Percentiles rank a stretch among this genome's conserved stretches.
Evolutionary conservation across 208 protist species (phyloP).

Genomic region (Trypanosoma rangeli): DNA sequence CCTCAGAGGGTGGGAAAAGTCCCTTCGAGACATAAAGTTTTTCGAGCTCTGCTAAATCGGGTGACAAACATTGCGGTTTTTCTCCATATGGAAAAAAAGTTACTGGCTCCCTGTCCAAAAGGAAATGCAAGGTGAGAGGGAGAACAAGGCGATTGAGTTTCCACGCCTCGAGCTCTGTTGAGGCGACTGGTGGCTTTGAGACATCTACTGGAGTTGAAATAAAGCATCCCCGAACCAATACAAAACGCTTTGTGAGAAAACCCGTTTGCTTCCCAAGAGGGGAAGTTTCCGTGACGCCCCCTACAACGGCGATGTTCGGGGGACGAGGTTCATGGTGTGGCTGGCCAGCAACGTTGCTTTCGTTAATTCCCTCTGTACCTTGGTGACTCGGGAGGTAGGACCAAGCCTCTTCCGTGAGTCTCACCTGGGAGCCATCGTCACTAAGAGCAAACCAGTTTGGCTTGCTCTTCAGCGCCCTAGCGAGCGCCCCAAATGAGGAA

Average conservation of each 20-base stretch:
- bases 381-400: not conserved
- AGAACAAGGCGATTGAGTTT: constrained; percentile 41
- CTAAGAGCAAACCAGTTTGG: constrained; percentile 27
- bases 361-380: not conserved
- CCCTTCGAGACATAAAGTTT: constrained; percentile 62
- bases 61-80: constrained; percentile 38
- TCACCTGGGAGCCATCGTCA: constrained; percentile 5
- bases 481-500: constrained; percentile 22
- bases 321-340: not conserved
- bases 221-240: constrained; percentile 22
- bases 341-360: not conserved
- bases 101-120: constrained; percentile 37
- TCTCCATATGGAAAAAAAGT: constrained; percentile 36
- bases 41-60: constrained; percentile 62
- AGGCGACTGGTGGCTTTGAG: constrained; percentile 41
- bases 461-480: constrained; percentile 16
- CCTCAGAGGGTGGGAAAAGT: constrained; percentile 64
- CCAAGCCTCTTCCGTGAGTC: constrained; percentile 7
- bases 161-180: constrained; percentile 58
- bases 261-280: not conserved
- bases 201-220: constrained; percentile 22
- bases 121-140: constrained; percentile 28
- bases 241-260: constrained; percentile 4
- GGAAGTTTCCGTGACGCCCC: not conserved
- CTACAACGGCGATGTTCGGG: not conserved